Percentiles rank a stretch among this genome's conserved stretches.
Evolutionary conservation across 805 yeast species (phyloP).

Genomic region (Yarrowia sp.): DNA sequence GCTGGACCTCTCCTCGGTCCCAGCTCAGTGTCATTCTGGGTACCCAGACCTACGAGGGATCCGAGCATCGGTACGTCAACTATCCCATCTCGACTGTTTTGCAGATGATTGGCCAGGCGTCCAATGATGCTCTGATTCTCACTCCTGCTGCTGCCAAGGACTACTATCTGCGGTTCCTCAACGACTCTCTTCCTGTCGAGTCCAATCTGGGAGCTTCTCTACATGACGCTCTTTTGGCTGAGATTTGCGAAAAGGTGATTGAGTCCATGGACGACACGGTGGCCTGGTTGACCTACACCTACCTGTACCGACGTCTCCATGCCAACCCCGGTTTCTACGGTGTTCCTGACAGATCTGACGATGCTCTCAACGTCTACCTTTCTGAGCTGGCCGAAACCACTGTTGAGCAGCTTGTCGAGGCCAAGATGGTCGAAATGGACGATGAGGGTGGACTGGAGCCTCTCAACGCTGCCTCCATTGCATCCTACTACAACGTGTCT

Average conservation of each 20-base stretch:
- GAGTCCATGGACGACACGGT: conserved; percentile 76
- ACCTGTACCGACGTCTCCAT: conserved; percentile 74
- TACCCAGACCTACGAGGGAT: conserved; percentile 68
- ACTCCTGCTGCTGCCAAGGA: conserved; percentile 54
- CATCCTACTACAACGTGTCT: conserved; percentile 67
- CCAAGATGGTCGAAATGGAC: conserved; percentile 60
- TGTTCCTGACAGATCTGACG: conserved; percentile 56
- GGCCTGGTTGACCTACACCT: conserved; percentile 84
- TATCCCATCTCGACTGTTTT: conserved; percentile 57
- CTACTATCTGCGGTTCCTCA: conserved; percentile 68
- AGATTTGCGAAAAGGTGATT: conserved; percentile 64
- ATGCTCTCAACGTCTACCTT: conserved; percentile 73
- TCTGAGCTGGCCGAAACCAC: conserved; percentile 79
- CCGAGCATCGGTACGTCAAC: conserved; percentile 65
- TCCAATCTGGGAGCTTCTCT: conserved; percentile 59
- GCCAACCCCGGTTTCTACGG: conserved; percentile 88
- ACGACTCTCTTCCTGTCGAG: conserved; percentile 78
- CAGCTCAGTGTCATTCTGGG: conserved; percentile 61
- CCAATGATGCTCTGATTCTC: conserved; percentile 48
- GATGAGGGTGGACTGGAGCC: conserved; percentile 49
- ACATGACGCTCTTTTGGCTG: conserved; percentile 68
- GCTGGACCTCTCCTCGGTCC: conserved; percentile 50
- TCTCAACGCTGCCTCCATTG: conserved; percentile 66
- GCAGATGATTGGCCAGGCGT: conserved; percentile 35
- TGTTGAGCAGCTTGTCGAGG: conserved; percentile 54